Evolutionary conservation across 257 asterid species (phyloP), one percentile per base, ranked within the genome.

Genomic region (Asclepias syriaca): DNA sequence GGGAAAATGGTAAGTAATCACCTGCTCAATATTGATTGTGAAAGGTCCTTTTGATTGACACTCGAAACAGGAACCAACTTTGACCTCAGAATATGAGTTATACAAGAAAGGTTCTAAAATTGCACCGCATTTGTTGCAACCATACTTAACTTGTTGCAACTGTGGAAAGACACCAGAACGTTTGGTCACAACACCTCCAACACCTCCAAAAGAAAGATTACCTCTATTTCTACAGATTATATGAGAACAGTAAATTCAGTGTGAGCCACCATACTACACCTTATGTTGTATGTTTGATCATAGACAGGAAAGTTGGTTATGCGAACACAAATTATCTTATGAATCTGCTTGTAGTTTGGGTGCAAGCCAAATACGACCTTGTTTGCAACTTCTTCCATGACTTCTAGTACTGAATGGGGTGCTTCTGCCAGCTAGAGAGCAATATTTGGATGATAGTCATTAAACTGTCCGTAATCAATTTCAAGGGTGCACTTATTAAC

Each of bases 391-490:
- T 95, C 98, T 81, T 95, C 99, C 99, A 92, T 95, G 57, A 92
- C 97, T 84, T 95, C 99, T 76, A 95, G 99, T 81, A 95, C 97
- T 21, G 99, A 86, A 64, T 90, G 96, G 11, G 99, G 99, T n/a
- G 98, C 98, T 78, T 95, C 98, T 24, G 98, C 99, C 72, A 95
- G 90, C 99, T 98, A 95, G 81, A 95, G 90, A 45, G 99, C 99
- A 73, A 95, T 92, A 81, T 95, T 92, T 21, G 96, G 97, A 72
- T 87, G 98, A 29, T 2, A 29, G 34, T 29, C 34, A 1, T 87
- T 90, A 81, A 95, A 95, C 76, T 95, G 98, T 12, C 84, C 92
- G 89, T 95, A 95, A 83, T 92, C 95, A 76, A 95, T 91, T 87
- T 92, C 98, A 58, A 95, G 99, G 89, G 98, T 91, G 48, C 99